Conservation (phyloP, 805 yeast species). For the Metschnikowia cerradonensis region DNA sequence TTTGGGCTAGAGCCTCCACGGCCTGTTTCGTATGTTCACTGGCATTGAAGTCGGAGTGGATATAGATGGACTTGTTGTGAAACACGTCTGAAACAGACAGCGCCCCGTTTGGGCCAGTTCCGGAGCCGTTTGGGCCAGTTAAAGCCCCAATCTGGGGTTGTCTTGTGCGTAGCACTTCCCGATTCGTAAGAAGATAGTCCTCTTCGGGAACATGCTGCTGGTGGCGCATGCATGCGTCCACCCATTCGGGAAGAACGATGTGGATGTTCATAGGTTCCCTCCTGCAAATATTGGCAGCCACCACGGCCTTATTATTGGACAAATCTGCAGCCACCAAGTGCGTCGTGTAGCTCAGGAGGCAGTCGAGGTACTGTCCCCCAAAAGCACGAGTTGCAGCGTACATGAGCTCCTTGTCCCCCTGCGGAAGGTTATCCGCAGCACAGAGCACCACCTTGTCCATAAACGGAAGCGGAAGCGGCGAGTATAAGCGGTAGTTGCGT, state of each 20-base stretch:
- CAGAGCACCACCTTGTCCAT: slow-evolving; percentile 61
- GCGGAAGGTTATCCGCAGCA: slow-evolving; percentile 51
- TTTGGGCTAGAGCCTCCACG: slow-evolving; percentile 41
- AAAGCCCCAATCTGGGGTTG: slow-evolving; percentile 5
- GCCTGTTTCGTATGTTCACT: slow-evolving; percentile 40
- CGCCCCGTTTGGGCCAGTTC: background rate
- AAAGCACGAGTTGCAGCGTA: slow-evolving; percentile 64
- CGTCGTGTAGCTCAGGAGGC: slow-evolving; percentile 66
- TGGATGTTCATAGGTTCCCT: slow-evolving; percentile 40
- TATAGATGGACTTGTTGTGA: slow-evolving; percentile 41
- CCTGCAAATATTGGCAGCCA: slow-evolving; percentile 41
- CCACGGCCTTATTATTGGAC: slow-evolving; percentile 54
- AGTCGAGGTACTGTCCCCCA: slow-evolving; percentile 72
- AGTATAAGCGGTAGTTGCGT: slow-evolving; percentile 52
- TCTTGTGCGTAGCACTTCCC: slow-evolving; percentile 20
- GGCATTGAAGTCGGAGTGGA: slow-evolving; percentile 55
- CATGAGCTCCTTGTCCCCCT: slow-evolving; percentile 62
- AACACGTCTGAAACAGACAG: background rate
- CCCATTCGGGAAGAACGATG: slow-evolving; percentile 76
- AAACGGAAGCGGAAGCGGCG: slow-evolving; percentile 68
- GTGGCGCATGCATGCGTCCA: slow-evolving; percentile 61
- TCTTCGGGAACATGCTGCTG: slow-evolving; percentile 49
- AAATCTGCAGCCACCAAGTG: slow-evolving; percentile 63
- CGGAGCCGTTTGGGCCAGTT: background rate
- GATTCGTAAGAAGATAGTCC: slow-evolving; percentile 43